A percentile compares a stretch with the other conserved stretches of the same genome.
Evolutionary conservation across 1,139 yeast species (phyloP).

Genomic region (Magnusiomyces paraingens): DNA sequence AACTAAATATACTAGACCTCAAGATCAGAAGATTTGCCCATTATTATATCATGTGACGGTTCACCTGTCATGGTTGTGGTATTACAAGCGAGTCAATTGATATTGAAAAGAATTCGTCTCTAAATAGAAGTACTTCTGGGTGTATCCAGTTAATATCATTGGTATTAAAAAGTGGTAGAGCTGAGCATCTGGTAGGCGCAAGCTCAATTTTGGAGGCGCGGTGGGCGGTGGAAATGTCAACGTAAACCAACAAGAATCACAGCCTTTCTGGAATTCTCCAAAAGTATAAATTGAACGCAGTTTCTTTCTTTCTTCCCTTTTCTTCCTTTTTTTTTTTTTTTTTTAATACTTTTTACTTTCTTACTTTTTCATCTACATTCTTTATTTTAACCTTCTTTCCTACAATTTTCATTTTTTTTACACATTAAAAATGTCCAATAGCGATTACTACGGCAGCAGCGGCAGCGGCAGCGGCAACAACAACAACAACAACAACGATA

Average conservation of each 20-base stretch:
- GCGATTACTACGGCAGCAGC: conserved; percentile 2
- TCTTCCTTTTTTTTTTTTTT: background rate
- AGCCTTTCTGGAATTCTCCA: background rate
- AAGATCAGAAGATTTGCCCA: too few species aligned
- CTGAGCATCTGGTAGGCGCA: background rate
- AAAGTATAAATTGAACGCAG: background rate
- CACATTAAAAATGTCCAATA: conserved; percentile 1
- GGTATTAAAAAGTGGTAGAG: background rate
- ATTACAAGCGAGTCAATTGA: background rate
- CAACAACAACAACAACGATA: background rate
- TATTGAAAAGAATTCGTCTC: background rate
- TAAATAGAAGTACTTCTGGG: background rate
- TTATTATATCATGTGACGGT: too few species aligned
- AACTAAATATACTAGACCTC: too few species aligned
- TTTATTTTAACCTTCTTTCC: background rate
- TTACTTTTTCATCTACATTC: background rate
- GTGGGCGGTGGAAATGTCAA: background rate
- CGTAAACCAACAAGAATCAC: background rate
- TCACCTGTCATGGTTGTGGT: too few species aligned
- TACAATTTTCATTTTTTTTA: background rate
- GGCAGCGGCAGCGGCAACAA: background rate
- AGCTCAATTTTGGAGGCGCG: background rate
- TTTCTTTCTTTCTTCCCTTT: background rate
- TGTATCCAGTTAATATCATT: too few species aligned
- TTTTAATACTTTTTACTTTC: background rate